Conservation (phyloP, 192 early-diverging fungal genomes). For the Coemansia guatemalensis region DNA sequence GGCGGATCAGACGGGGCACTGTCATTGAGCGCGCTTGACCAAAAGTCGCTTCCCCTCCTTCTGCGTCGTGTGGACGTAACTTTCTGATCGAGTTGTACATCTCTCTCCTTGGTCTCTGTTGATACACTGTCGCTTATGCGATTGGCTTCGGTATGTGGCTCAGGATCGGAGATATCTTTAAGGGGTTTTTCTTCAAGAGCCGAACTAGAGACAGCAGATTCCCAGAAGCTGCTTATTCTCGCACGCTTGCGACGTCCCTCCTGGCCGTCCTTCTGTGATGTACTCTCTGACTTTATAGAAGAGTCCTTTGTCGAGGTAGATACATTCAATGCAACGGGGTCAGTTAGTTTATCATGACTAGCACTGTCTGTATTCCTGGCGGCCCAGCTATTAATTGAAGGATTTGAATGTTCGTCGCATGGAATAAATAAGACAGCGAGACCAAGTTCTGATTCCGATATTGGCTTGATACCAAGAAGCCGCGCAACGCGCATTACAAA, state of each 20-base stretch:
- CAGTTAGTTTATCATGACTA: background rate
- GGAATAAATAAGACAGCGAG: constrained; percentile 36
- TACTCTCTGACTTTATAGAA: no score
- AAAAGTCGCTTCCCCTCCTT: constrained; percentile 12
- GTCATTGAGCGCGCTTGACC: constrained; percentile 5
- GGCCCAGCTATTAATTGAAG: background rate
- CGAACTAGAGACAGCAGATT: constrained; percentile 2
- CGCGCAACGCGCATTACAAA: constrained; percentile 14
- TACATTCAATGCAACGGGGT: no score
- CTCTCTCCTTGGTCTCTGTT: background rate
- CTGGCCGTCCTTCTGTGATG: background rate
- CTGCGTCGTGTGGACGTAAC: constrained; percentile 3
- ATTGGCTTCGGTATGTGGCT: background rate
- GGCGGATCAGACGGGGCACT: background rate
- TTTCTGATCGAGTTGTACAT: background rate
- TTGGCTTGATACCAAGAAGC: constrained; percentile 12
- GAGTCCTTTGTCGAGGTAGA: no score
- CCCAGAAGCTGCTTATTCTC: constrained; percentile 28
- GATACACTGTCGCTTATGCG: background rate
- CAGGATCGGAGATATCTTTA: background rate
- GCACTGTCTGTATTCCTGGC: background rate
- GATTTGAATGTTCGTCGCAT: constrained; percentile 26
- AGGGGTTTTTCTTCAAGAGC: background rate
- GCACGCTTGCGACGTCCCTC: constrained; percentile 6
- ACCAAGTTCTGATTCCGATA: constrained; percentile 44